Evolutionary conservation across 192 early-diverging fungal species (phyloP).

Genomic region (Coemansia sp.): DNA sequence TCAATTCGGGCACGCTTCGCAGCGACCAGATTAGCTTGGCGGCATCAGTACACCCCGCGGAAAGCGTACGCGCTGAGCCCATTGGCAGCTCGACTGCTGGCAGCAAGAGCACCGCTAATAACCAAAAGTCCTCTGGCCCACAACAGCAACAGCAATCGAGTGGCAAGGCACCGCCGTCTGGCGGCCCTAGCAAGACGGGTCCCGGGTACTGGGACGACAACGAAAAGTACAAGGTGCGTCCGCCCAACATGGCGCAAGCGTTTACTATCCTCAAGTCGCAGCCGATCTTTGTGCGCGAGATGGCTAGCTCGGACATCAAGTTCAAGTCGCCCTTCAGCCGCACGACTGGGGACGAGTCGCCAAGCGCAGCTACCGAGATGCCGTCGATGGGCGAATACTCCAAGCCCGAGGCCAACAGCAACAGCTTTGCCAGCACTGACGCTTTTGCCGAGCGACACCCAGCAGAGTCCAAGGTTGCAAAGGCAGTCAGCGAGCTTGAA

Average conservation of each 20-base stretch:
- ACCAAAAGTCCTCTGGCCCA: slow-evolving; percentile 12
- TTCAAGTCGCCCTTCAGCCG: slow-evolving; percentile 56
- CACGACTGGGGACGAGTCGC: background rate
- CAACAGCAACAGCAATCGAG: slow-evolving; percentile 14
- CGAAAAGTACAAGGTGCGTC: slow-evolving; percentile 48
- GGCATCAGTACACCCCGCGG: slow-evolving; percentile 37
- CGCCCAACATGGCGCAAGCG: slow-evolving; percentile 55
- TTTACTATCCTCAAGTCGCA: slow-evolving; percentile 55
- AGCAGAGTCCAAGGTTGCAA: slow-evolving; percentile 55
- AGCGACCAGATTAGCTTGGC: slow-evolving; percentile 48
- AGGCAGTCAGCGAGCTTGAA: slow-evolving; percentile 59
- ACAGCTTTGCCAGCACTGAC: slow-evolving; percentile 6
- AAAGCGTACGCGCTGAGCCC: slow-evolving; percentile 25
- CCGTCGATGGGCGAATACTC: background rate
- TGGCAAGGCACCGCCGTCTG: slow-evolving; percentile 2
- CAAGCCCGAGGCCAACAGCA: background rate
- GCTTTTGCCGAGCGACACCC: slow-evolving; percentile 50
- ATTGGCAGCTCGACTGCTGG: background rate
- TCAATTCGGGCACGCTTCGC: slow-evolving; percentile 28
- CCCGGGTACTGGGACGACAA: slow-evolving; percentile 54
- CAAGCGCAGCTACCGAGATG: slow-evolving; percentile 12
- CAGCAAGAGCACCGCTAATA: background rate
- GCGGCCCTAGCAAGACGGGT: slow-evolving; percentile 14
- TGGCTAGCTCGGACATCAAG: slow-evolving; percentile 48
- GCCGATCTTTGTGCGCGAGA: slow-evolving; percentile 52